Base-by-base conservation (phyloP, 2,329 filamentous ascomycete species). In the Acrocalymma vagum region DNA sequence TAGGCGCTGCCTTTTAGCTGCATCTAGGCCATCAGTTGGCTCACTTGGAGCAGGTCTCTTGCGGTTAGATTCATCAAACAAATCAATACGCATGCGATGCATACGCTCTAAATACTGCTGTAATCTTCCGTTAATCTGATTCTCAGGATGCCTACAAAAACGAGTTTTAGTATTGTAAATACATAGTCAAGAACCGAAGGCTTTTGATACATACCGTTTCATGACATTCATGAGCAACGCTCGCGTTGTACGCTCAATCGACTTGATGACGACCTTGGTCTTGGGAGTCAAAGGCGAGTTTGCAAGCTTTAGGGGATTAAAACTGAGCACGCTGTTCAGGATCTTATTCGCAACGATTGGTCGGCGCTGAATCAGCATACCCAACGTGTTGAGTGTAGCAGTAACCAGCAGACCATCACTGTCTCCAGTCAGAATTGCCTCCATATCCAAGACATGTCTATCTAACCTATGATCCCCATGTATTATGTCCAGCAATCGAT, bases 221-320 rank as follows among this genome's bases (percentile, higher is more conserved):
- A 87, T 78, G 37, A 96, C 76, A 70, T 96, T 92, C 37, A 92
- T 81, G 25, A 97, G 78, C 30, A 99, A 75, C 54, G 91, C 84
- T 58, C 91, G 83, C 3, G 88, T 88, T 16, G 94, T 99, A 65
- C 95, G 90, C 69, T 96, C 93, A 84, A 99, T 94, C 5, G 93
- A 97, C 70, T 86, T 90, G 47, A 95, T 81, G 58, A 93, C 83
- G 45, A 99, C 87, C 57, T 87, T 90, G 33, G 83, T 81, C 63
- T 85, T 90, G 3, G 90, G 81, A 1, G 88, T 93, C 76, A 95
- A 82, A 3, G 87, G 85, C 2, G 84, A 83, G 58, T 83, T 87
- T 41, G 88, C 89, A 51, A 90, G 81, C 69, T 88, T 90, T 29
- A 96, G 75, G 1, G 94, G 94, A 63, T 96, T 96, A 78, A 96